Conservation (phyloP, 108 stramenopile species). For the Aurantiochytrium sp. region DNA sequence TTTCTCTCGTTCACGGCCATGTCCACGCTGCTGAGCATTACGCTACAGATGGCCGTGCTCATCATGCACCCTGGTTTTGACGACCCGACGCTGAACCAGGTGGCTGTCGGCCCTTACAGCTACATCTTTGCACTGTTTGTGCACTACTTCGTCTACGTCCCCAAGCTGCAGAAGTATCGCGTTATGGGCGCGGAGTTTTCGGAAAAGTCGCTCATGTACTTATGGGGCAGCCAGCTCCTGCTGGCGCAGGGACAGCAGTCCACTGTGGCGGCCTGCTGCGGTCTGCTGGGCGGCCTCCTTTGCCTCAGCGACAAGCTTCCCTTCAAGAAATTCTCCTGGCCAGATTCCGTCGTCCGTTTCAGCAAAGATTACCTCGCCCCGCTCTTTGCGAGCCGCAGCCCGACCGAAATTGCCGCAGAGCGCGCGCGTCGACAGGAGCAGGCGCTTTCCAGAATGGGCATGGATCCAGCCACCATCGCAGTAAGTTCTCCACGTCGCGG, state of each 20-base stretch:
- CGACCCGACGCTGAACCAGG: neutral
- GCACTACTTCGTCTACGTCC: neutral
- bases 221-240: conserved; percentile 4
- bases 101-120: neutral
- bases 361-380: neutral
- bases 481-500: neutral
- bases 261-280: neutral
- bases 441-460: neutral
- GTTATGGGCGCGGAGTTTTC: neutral
- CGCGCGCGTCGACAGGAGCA: neutral
- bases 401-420: neutral
- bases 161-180: neutral
- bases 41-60: neutral
- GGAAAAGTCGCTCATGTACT: conserved; percentile 2
- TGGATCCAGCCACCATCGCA: neutral
- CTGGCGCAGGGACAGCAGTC: neutral
- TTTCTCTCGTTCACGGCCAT: neutral
- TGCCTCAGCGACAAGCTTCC: conserved; percentile 1
- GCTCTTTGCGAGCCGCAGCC: neutral
- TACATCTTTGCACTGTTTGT: conserved; percentile 23
- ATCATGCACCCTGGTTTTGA: neutral
- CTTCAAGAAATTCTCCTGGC: neutral
- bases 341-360: neutral
- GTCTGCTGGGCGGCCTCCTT: neutral
- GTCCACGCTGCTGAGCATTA: neutral